Conservation (phyloP, 331 rosid genomes). For the Rosa hybrid region DNA sequence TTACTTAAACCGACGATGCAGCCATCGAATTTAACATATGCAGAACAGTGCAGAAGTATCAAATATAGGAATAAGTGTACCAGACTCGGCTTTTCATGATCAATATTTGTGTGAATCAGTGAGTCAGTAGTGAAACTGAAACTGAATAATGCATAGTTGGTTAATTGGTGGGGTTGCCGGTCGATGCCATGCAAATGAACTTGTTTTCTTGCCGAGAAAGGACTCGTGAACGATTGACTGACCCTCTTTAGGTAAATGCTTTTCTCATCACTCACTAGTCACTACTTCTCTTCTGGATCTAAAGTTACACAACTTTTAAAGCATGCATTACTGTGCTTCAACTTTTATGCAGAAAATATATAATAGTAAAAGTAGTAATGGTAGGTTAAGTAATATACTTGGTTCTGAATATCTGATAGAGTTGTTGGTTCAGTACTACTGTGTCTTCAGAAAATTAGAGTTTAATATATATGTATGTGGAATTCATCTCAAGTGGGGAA, state of each 20-base stretch:
- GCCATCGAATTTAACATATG: background rate
- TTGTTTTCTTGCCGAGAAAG: conserved; percentile 38
- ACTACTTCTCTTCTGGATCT: conserved; percentile 3
- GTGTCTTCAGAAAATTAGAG: too few species aligned
- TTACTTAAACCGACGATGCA: background rate
- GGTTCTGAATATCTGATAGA: background rate
- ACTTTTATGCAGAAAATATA: background rate
- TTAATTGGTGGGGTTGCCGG: conserved; percentile 35
- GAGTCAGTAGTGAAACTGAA: conserved; percentile 1
- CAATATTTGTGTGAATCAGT: conserved; percentile 10
- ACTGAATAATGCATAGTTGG: background rate
- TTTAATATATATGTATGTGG: too few species aligned
- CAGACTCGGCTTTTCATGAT: conserved; percentile 44
- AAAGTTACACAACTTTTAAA: background rate
- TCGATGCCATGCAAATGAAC: conserved; percentile 14
- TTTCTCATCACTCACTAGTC: background rate
- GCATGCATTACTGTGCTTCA: background rate
- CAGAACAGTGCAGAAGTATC: background rate
- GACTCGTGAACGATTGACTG: conserved; percentile 37
- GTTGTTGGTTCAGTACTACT: too few species aligned
- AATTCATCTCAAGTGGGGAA: background rate
- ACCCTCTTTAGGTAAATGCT: background rate
- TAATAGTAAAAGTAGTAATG: background rate
- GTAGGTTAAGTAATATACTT: background rate
- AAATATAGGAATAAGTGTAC: conserved; percentile 4